phyloP scores from a whole-genome alignment of 495 filamentous ascomycete species.

The Podospora conica region DNA sequence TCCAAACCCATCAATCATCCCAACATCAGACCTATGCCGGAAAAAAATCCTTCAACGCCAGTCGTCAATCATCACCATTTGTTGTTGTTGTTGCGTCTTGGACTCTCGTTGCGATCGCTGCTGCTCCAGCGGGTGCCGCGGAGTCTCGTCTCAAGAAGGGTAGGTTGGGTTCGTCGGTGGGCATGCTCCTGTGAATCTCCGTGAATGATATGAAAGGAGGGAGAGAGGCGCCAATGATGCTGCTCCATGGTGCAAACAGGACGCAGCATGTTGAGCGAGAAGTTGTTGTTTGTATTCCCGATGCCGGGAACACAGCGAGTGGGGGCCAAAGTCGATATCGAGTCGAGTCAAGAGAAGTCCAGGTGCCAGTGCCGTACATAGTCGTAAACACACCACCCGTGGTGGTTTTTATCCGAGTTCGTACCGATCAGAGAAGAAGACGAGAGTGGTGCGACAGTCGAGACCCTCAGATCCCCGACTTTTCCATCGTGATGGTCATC shows the following conservation, averaged over 20 bases:
- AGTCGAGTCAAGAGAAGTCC: background rate
- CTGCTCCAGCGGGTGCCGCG: background rate
- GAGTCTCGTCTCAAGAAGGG: background rate
- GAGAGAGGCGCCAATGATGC: background rate
- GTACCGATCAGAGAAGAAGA: background rate
- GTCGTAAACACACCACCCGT: background rate
- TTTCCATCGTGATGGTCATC: slow-evolving; percentile 56
- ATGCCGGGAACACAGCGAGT: background rate
- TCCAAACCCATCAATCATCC: background rate
- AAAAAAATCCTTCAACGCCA: background rate
- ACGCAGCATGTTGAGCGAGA: background rate
- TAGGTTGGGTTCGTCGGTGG: background rate
- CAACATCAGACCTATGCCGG: background rate
- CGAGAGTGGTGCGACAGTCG: background rate
- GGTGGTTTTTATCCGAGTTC: background rate
- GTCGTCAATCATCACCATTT: background rate
- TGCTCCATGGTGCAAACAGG: background rate
- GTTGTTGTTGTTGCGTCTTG: background rate
- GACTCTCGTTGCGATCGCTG: background rate
- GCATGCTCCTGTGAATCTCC: background rate
- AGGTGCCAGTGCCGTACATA: background rate
- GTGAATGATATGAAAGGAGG: background rate
- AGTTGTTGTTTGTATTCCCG: background rate
- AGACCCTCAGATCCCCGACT: background rate
- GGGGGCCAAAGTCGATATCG: background rate